Percentiles rank a stretch among this genome's conserved stretches.
phyloP scores from a whole-genome alignment of 352 stramenopile genomes.

The Phytophthora sojae region DNA sequence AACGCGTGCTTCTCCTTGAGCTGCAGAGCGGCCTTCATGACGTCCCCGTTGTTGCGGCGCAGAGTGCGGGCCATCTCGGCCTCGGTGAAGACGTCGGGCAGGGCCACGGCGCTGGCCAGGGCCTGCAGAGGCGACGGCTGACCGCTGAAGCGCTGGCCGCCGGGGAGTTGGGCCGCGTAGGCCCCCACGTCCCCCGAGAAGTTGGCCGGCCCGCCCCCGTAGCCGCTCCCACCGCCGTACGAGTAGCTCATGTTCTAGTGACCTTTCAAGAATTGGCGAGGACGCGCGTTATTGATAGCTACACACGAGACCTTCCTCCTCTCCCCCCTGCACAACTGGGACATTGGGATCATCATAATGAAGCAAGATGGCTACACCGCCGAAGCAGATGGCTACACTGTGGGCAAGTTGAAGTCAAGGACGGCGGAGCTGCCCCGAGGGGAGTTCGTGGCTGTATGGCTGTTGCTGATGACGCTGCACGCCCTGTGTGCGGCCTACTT shows the following conservation, averaged over 20 bases:
- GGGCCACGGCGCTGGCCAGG: conserved; percentile 70
- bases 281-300: too few relatives aligned
- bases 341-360: background rate
- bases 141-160: conserved; percentile 14
- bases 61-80: conserved; percentile 68
- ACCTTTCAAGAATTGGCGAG: too few relatives aligned
- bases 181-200: conserved; percentile 30
- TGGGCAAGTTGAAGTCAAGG: too few relatives aligned
- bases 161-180: conserved; percentile 47
- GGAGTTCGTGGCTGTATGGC: background rate
- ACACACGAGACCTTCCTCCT: background rate
- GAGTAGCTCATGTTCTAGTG: conserved; percentile 22
- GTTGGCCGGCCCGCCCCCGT: conserved; percentile 22
- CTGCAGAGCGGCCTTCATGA: conserved; percentile 76
- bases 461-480: background rate
- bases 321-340: background rate
- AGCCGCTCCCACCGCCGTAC: conserved; percentile 32
- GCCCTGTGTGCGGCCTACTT: background rate
- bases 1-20: conserved; percentile 74
- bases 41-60: conserved; percentile 66
- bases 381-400: background rate
- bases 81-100: conserved; percentile 62
- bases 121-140: conserved; percentile 68
- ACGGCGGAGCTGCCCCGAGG: too few relatives aligned
- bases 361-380: background rate